Base-by-base conservation (phyloP, 257 asterid genomes). In the Solanum bulbocastanum region DNA sequence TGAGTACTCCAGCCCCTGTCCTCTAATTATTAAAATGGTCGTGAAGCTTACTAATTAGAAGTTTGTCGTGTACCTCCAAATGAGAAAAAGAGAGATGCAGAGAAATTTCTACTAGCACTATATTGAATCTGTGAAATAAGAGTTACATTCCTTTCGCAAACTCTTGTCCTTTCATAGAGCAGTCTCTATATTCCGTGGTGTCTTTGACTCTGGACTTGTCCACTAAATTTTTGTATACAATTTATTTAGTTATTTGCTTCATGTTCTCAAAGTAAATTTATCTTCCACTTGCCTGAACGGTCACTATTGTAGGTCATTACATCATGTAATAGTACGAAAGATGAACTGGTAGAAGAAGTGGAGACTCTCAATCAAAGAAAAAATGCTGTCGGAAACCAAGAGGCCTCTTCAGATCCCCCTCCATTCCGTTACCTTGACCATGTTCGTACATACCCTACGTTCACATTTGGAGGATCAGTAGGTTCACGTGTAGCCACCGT, bases 401-500 rank as follows among this genome's bases (percentile, higher is more conserved):
- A 90, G 46, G 89, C 73, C 11, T 79, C 89, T 86, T 90, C 92
- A 86, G 92, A 87, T 30, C 46, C 94, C 27, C 90, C 91, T 86
- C 88, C 88, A 81, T 95, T 97, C 91, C 96, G 91, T 27, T 94
- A 96, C 87, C 42, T 96, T 13, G 98, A 96, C 89, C 98, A 96
- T 87, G 91, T 95, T 74, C 98, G 97, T 83, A 87, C 98, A 7
- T 97, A 95, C 85, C 99, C 98, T 20, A 97, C 98, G 6, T 96
- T 96, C 81, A 93, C 92, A 93, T 95, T 95, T 86, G 98, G 98
- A 85, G 99, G 99, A 78, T 91, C 96, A 11, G 96, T 92, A 76
- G 99, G 99, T 25, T 93, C 99, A 8, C 97, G 99, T 18, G 99
- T 97, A 69, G 99, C 99, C 79, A 96, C 99, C 0, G 98, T 95